Base-by-base conservation (phyloP, 768 basidiomycete genomes). In the Saitozyma sp. region DNA sequence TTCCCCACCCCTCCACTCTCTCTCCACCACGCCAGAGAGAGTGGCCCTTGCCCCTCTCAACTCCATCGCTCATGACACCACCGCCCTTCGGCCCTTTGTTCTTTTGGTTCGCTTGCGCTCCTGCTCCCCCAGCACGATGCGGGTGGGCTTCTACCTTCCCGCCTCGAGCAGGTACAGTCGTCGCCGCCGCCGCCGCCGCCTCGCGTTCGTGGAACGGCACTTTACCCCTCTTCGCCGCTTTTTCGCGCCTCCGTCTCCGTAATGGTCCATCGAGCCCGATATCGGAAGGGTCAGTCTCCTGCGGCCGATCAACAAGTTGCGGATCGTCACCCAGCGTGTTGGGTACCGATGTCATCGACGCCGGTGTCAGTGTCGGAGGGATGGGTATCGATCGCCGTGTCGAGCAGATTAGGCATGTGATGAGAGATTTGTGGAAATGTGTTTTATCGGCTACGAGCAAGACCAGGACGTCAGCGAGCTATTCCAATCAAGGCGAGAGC, bases 401-500 rank as follows among this genome's bases (percentile, higher is more conserved):
- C 16, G 51, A 37, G 55, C 72, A 74, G 10, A 54, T 54, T 14
- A 73, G 61, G 62, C 72, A 73, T 19, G 69, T 73, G 45, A 63
- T 54, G 49, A 66, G 62, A 8, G 69, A 59, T 8, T 57, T 54
- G 29, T 62, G 57, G 42, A 67, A 59, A 42, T 65, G 65, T 38
- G 60, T 61, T 37, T 59, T 57, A 57, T 64, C 62, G 6, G 70
- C 70, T 71, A 57, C n/a, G 29, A 29, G 29, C 29, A 5, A 29
- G 29, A 29, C 5, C 29, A 29, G 29, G 29, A 29, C 29, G 2
- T 29, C 29, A 29, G 29, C 29, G 29, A 29, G 29, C 29, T 29
- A 29, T 2, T 29, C 29, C 29, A 29, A 29, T 5, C 29, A 29
- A 29, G 5, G 29, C 2, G 29, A 29, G 29, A 29, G 29, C 29